A percentile compares a stretch with the other conserved stretches of the same genome.
Conservation (phyloP, 495 filamentous ascomycete species). For the Penicillium parvum region DNA sequence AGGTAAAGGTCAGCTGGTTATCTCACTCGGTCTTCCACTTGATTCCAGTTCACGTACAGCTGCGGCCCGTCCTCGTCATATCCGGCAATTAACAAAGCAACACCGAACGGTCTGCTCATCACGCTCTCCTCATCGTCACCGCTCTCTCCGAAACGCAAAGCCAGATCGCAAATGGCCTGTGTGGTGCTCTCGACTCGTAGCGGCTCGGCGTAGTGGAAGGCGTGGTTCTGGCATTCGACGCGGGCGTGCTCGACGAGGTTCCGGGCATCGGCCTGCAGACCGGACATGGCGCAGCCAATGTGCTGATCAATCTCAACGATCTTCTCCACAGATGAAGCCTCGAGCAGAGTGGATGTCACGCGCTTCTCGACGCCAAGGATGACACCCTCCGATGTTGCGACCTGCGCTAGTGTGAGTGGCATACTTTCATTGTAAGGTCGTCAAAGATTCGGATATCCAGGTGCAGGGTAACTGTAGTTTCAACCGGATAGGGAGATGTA, state of each 20-base stretch:
- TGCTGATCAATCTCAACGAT: slow-evolving; percentile 98
- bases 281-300: slow-evolving; percentile 98
- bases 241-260: slow-evolving; percentile 97
- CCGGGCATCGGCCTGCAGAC: slow-evolving; percentile 92
- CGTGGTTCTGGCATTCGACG: slow-evolving; percentile 93
- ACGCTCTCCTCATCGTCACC: slow-evolving; percentile 98
- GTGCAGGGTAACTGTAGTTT: too few relatives aligned
- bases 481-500: slow-evolving; percentile 5
- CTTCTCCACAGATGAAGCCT: slow-evolving; percentile 96
- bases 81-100: slow-evolving; percentile 92
- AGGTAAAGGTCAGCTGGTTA: background rate
- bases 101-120: slow-evolving; percentile 95
- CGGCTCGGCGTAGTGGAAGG: slow-evolving; percentile 93
- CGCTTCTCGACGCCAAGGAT: slow-evolving; percentile 98
- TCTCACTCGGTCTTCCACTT: background rate
- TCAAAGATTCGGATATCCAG: background rate
- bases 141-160: slow-evolving; percentile 92
- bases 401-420: slow-evolving; percentile 40
- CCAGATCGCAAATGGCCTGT: slow-evolving; percentile 96
- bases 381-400: slow-evolving; percentile 88
- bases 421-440: background rate
- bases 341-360: slow-evolving; percentile 92
- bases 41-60: slow-evolving; percentile 56
- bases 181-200: slow-evolving; percentile 96
- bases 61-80: slow-evolving; percentile 96